Evolutionary conservation across 192 early-diverging fungal species (phyloP).

Genomic region (Coemansia javaensis): DNA sequence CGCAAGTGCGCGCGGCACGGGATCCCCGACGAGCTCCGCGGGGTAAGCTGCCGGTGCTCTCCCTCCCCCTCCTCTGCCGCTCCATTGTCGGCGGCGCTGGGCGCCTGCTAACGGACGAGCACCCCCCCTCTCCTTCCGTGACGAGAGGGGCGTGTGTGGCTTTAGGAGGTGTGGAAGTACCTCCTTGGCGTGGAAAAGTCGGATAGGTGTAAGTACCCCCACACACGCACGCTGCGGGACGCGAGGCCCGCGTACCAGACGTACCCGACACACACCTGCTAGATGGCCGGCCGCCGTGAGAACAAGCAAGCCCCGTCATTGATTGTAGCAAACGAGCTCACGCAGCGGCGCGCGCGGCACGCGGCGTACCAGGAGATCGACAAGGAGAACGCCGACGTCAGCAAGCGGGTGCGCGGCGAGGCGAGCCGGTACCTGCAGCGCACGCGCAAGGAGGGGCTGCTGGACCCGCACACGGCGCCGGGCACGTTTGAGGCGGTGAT

Average conservation of each 20-base stretch:
- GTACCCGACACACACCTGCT: no score
- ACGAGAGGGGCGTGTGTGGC: no score
- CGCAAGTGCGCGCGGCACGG: conserved; percentile 72
- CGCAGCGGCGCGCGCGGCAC: conserved; percentile 54
- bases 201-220: conserved; percentile 57
- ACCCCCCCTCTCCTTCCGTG: no score
- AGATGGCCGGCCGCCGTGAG: no score
- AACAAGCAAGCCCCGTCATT: no score
- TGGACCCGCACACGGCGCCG: conserved; percentile 45
- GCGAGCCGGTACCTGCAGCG: conserved; percentile 58
- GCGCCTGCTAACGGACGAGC: no score
- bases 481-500: conserved; percentile 82
- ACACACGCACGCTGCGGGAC: background rate
- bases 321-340: conserved; percentile 58
- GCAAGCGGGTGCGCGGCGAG: conserved; percentile 79
- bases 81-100: no score
- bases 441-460: conserved; percentile 25
- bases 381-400: conserved; percentile 54
- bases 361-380: conserved; percentile 69
- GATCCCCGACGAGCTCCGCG: conserved; percentile 73
- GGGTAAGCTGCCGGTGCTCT: conserved; percentile 30
- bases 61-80: no score
- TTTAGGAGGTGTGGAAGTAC: conserved; percentile 82
- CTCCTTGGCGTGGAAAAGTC: conserved; percentile 76
- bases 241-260: no score